These are phyloP conservation scores for Daldinia caldariorum DNA, from an alignment of 495 filamentous ascomycete genomes.

Conservation along the genomic window DNA sequence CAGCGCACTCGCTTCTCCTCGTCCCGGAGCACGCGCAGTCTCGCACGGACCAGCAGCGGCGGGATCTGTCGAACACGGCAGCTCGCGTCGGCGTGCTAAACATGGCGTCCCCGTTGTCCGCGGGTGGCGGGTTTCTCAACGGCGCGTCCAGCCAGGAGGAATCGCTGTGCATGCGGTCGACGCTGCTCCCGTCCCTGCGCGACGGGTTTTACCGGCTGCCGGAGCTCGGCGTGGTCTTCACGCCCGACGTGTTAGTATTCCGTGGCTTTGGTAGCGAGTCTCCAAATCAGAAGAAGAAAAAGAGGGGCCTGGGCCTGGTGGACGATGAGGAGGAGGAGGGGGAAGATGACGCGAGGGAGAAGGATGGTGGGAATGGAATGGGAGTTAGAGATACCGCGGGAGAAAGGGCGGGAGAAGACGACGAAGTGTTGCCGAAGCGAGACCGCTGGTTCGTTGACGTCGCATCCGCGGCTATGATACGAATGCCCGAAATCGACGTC, in stretches of 20 bases:
- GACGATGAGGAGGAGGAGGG: conserved; percentile 29
- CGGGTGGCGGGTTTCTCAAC: conserved; percentile 68
- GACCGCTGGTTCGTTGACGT: conserved; percentile 64
- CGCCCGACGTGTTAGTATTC: conserved; percentile 57
- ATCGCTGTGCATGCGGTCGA: conserved; percentile 70
- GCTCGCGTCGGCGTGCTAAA: conserved; percentile 64
- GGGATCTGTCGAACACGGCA: conserved; percentile 38
- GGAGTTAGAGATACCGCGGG: background rate
- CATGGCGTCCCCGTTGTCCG: conserved; percentile 65
- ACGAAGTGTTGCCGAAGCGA: conserved; percentile 44
- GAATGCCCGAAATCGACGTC: conserved; percentile 55
- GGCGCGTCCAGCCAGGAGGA: conserved; percentile 73
- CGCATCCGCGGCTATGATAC: conserved; percentile 66
- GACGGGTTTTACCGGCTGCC: conserved; percentile 66
- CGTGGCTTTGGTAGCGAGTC: background rate
- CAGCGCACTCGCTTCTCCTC: conserved; percentile 51
- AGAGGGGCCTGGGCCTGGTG: conserved; percentile 48
- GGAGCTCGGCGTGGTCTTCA: conserved; percentile 64
- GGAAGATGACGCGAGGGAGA: too few relatives aligned
- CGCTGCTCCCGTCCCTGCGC: conserved; percentile 65
- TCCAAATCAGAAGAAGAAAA: conserved; percentile 4
- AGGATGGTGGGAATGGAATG: conserved; percentile 2
- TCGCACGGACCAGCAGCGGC: conserved; percentile 27
- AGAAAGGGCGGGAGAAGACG: background rate
- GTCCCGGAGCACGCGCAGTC: background rate